Conservation (phyloP, 495 filamentous ascomycete genomes). For the Lasiosphaeria hispida region DNA sequence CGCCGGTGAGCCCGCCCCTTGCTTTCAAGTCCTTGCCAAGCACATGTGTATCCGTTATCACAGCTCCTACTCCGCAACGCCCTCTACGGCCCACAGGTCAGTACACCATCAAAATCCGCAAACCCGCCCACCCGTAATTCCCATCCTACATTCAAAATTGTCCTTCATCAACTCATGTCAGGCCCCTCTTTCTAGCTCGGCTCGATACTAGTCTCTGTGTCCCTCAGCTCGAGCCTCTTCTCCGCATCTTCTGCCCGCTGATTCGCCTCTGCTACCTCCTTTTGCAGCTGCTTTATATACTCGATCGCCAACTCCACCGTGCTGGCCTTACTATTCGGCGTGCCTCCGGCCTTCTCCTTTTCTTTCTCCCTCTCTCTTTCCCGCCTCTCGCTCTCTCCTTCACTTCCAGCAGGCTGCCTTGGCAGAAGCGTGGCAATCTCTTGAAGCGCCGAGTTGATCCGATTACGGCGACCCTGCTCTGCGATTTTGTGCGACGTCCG, state of each 20-base stretch:
- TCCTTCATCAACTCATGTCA: not conserved
- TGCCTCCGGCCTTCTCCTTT: constrained; percentile 38
- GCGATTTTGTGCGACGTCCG: constrained; percentile 97
- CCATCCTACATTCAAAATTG: not conserved
- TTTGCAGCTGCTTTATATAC: constrained; percentile 84
- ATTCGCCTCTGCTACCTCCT: constrained; percentile 67
- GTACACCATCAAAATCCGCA: too few relatives aligned
- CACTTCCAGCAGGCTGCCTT: constrained; percentile 33
- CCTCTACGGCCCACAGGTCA: too few relatives aligned
- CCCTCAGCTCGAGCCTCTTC: constrained; percentile 20
- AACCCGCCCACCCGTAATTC: not conserved
- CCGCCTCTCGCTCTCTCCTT: constrained; percentile 38
- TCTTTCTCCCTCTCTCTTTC: constrained; percentile 33
- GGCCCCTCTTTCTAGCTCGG: not conserved
- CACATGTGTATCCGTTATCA: too few relatives aligned
- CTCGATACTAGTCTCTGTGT: not conserved
- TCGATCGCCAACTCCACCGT: constrained; percentile 95
- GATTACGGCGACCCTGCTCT: constrained; percentile 90
- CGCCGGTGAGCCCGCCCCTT: too few relatives aligned
- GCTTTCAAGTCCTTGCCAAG: too few relatives aligned
- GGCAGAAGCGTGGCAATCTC: constrained; percentile 87
- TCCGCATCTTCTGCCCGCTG: constrained; percentile 60
- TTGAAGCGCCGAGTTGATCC: constrained; percentile 90
- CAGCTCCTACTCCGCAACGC: too few relatives aligned
- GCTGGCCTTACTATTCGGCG: constrained; percentile 84